Base-by-base conservation (phyloP, 2,329 filamentous ascomycete genomes). In the Penicillium expansum region DNA sequence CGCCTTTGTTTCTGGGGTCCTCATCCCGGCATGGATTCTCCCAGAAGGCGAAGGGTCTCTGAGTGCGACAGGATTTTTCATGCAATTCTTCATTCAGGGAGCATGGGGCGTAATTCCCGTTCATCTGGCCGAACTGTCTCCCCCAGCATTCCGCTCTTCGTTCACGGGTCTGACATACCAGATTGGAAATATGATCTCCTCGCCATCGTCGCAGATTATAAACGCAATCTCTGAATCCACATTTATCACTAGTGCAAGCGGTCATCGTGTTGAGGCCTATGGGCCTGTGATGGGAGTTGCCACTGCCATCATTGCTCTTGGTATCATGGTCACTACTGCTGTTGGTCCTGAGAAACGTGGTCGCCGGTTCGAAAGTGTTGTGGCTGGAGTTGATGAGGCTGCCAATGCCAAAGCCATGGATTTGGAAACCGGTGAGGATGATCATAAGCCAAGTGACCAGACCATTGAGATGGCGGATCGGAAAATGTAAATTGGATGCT, bases 21-120 rank as follows among this genome's bases (percentile, higher is more conserved):
- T 93, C 62, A 90, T 91, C 44, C 89, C 89, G 0, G 85, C 88
- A 0, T 90, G 89, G 38, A 93, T 71, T 69, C 90, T 92, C 68
- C 72, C 73, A 1, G 60, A 65, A 1, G 66, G 67, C 9, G 71
- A 74, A 50, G 55, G 58, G 0, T 48, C 61, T 3, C 63, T 71
- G 27, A 73, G 69, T 5, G 72, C 53, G 2, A 65, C 67, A 0
- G 74, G 70, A 4, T 76, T 76, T 57, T 74, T 75, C 56, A 67
- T 75, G 57, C 87, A 90, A 69, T 89, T 89, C 69, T 87, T 83
- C 62, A 83, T 89, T 2, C 86, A 89, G 69, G 87, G 87, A 20
- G 86, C 86, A 0, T 89, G 86, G 86, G 86, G 81, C 33, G 83
- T 87, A 2, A 83, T 88, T 14, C 85, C 85, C 16, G 89, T 91